Evolutionary conservation across 768 basidiomycete species (phyloP), one percentile per base, ranked within the genome.

Genomic region (Coprinellus aureogranulatus): DNA sequence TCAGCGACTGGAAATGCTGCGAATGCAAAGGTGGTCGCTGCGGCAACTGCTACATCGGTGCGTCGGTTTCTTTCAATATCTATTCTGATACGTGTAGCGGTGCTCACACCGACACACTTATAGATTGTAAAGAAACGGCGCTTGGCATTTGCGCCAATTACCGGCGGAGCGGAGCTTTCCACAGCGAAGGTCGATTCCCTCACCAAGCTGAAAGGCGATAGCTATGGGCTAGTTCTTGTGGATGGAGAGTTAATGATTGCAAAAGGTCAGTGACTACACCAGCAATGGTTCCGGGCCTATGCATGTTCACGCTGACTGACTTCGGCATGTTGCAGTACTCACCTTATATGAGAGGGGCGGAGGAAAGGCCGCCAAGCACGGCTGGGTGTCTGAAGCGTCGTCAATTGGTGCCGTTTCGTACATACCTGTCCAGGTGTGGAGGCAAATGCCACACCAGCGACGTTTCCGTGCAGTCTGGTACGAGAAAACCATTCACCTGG

Each of bases 401-500:
- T 58, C 37, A 9, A 42, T 60, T 37, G 59, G 55, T 22, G 16
- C 55, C 22, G 27, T 60, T 2, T 60, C 59, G 9, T 60, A 60
- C 30, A 47, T 60, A 11, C 55, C 47, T 3, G 27, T 52, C 47
- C 55, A 57, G 22, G 16, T 57, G 16, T 60, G 53, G 48, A 20
- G 44, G 27, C 59, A 54, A 26, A 45, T 45, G 9, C 34, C 41
- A 26, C 27, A 45, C 3, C 9, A 26, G 16, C 41, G 44, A n/a
- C 27, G 47, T 22, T 55, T 51, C 27, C 31, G 46, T 26, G 31
- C 50, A 4, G 20, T 27, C 30, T 58, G 57, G 50, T 27, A 41
- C 25, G n/a, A n/a, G n/a, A n/a, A n/a, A n/a, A 23, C 57, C n/a
- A 44, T n/a, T 39, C 3, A 16, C 40, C 8, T 58, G n/a, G n/a